These are phyloP conservation scores for Rhynchospora tenuis DNA, from an alignment of 176 grass and related monocot species.

Conservation along the genomic window DNA sequence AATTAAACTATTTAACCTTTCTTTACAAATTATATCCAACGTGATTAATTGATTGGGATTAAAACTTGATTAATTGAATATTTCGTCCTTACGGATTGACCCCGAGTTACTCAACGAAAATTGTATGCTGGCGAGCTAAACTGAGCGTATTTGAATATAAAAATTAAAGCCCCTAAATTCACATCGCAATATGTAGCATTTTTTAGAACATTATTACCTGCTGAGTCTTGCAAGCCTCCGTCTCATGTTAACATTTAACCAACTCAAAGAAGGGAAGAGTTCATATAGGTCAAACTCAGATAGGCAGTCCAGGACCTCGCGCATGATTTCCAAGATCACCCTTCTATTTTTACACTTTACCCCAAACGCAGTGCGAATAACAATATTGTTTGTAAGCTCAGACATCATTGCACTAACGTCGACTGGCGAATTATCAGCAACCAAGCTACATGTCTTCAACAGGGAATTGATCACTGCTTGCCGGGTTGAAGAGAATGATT, in stretches of 20 bases:
- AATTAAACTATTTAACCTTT: too few species aligned
- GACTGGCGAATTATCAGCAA: not conserved
- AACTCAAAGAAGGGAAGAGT: slow-evolving; percentile 33
- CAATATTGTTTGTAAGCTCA: slow-evolving; percentile 15
- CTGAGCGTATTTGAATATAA: too few species aligned
- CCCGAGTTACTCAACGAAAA: too few species aligned
- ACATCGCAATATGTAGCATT: too few species aligned
- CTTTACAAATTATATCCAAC: too few species aligned
- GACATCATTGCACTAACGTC: not conserved
- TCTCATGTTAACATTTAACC: not conserved
- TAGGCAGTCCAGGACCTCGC: not conserved
- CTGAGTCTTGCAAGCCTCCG: not conserved
- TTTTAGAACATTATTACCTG: not conserved
- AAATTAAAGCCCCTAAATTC: too few species aligned
- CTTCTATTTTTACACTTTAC: slow-evolving; percentile 3
- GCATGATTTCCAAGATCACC: slow-evolving; percentile 1
- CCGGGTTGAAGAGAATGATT: slow-evolving; percentile 15
- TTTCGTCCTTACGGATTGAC: too few species aligned
- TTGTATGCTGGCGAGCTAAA: too few species aligned
- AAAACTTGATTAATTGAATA: too few species aligned
- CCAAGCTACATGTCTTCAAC: not conserved
- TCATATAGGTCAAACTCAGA: slow-evolving; percentile 29
- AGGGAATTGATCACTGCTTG: slow-evolving; percentile 17
- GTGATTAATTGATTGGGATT: too few species aligned
- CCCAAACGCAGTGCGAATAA: slow-evolving; percentile 28